A percentile compares a stretch with the other conserved stretches of the same genome.
Evolutionary conservation across 805 yeast genomes (phyloP).

Genomic region (Pichia pseudocactophila): DNA sequence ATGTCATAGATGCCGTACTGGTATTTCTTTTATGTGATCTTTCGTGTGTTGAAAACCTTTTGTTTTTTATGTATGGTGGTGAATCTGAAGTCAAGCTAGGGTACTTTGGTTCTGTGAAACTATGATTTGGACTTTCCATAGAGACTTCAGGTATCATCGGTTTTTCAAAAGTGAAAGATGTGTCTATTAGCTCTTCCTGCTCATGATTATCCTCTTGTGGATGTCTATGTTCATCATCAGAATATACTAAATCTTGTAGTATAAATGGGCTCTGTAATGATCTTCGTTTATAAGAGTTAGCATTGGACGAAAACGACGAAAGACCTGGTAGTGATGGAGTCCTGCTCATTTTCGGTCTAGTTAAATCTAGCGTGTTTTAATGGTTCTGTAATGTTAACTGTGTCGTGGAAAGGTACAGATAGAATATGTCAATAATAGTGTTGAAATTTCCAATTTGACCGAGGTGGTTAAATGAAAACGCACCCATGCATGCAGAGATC

Average conservation of each 20-base stretch:
- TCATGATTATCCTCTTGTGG: background rate
- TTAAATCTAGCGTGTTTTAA: too few species aligned
- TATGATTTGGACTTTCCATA: background rate
- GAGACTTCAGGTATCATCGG: background rate
- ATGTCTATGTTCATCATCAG: background rate
- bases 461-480: background rate
- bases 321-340: background rate
- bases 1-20: conserved; percentile 15
- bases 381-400: too few species aligned
- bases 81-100: background rate
- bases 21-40: conserved; percentile 12
- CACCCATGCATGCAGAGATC: too few species aligned
- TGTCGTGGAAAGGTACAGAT: too few species aligned
- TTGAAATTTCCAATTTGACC: background rate
- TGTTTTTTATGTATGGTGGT: conserved; percentile 11
- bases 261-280: conserved; percentile 11
- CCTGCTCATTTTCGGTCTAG: background rate
- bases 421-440: too few species aligned
- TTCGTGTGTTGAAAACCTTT: conserved; percentile 14
- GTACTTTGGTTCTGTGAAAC: background rate
- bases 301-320: background rate
- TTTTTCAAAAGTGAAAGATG: background rate
- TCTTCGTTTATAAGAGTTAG: conserved; percentile 8
- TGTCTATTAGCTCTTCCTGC: background rate
- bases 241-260: conserved; percentile 1